A percentile compares a stretch with the other conserved stretches of the same genome.
These are phyloP conservation scores for Sarocladiaceae sp. DNA, from an alignment of 2,329 filamentous ascomycete genomes.

Conservation along the genomic window DNA sequence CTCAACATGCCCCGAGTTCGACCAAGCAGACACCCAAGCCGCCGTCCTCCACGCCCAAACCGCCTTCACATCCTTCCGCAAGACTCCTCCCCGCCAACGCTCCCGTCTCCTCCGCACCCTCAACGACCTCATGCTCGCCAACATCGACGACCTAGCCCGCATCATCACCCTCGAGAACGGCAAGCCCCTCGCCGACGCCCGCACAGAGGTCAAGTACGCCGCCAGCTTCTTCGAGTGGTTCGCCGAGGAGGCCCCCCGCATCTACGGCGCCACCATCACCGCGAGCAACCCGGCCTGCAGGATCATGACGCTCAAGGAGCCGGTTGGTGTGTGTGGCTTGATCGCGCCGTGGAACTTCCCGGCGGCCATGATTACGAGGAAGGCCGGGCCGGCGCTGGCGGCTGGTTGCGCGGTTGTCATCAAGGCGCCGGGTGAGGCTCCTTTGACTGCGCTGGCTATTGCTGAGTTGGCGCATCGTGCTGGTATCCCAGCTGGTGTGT, in stretches of 20 bases:
- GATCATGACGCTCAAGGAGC: slow-evolving; percentile 13
- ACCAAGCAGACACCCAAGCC: slow-evolving; percentile 57
- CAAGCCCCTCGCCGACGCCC: slow-evolving; percentile 58
- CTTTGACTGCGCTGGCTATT: slow-evolving; percentile 75
- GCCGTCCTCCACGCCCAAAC: slow-evolving; percentile 64
- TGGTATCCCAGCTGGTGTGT: slow-evolving; percentile 74
- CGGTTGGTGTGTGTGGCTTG: slow-evolving; percentile 16
- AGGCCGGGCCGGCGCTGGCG: slow-evolving; percentile 46
- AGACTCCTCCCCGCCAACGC: slow-evolving; percentile 53
- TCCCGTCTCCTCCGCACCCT: slow-evolving; percentile 56
- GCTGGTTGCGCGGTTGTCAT: slow-evolving; percentile 70
- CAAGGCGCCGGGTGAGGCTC: slow-evolving; percentile 81
- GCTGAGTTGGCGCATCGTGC: slow-evolving; percentile 75
- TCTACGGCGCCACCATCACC: slow-evolving; percentile 42
- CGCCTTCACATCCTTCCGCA: slow-evolving; percentile 50
- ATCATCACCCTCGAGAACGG: slow-evolving; percentile 68
- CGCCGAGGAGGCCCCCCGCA: slow-evolving; percentile 54
- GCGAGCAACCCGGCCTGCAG: slow-evolving; percentile 40
- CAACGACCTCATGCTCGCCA: slow-evolving; percentile 61
- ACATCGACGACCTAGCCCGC: slow-evolving; percentile 58
- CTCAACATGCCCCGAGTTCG: slow-evolving; percentile 67
- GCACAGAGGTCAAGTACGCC: slow-evolving; percentile 51
- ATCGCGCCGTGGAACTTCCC: slow-evolving; percentile 50
- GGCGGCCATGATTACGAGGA: slow-evolving; percentile 18
- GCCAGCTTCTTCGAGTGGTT: slow-evolving; percentile 60